phyloP scores from a whole-genome alignment of 2,329 filamentous ascomycete species.

The Xylariaceae sp. region DNA sequence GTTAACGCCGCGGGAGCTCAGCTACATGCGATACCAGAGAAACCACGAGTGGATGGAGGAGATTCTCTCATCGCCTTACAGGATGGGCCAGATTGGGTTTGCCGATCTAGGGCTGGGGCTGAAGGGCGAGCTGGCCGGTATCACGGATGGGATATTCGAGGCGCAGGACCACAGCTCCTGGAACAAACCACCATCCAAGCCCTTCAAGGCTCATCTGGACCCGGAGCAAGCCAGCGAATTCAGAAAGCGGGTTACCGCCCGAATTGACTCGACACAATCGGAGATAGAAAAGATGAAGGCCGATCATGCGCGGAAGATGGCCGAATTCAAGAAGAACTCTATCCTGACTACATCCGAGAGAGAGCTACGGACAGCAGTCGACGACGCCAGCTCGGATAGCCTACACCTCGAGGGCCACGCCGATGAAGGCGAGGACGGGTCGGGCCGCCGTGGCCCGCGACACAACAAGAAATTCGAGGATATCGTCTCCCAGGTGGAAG shows the following conservation, averaged over 20 bases:
- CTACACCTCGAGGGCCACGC: constrained; percentile 56
- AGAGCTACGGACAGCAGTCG: constrained; percentile 59
- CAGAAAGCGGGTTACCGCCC: constrained; percentile 65
- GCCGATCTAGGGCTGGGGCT: constrained; percentile 80
- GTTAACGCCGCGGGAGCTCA: constrained; percentile 83
- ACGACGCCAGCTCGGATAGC: constrained; percentile 51
- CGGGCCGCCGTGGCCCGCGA: constrained; percentile 30
- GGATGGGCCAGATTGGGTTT: constrained; percentile 75
- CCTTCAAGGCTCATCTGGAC: constrained; percentile 61
- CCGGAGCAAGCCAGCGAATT: constrained; percentile 77
- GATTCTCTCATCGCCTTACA: constrained; percentile 83
- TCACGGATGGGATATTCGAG: constrained; percentile 83
- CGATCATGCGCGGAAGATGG: constrained; percentile 68
- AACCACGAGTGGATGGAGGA: constrained; percentile 99
- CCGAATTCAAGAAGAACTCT: constrained; percentile 64
- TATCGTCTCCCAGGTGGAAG: constrained; percentile 68
- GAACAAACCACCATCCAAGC: constrained; percentile 43
- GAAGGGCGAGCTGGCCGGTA: constrained; percentile 69
- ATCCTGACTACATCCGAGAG: constrained; percentile 67
- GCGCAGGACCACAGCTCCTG: constrained; percentile 44
- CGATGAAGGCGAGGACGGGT: constrained; percentile 43
- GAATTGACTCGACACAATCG: constrained; percentile 63
- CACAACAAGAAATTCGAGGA: constrained; percentile 57
- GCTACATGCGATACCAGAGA: constrained; percentile 77
- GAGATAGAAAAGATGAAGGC: constrained; percentile 82